Percentiles rank a stretch among this genome's conserved stretches.
These are phyloP conservation scores for Elaphomyces granulatus DNA, from an alignment of 495 filamentous ascomycete species.

Conservation along the genomic window DNA sequence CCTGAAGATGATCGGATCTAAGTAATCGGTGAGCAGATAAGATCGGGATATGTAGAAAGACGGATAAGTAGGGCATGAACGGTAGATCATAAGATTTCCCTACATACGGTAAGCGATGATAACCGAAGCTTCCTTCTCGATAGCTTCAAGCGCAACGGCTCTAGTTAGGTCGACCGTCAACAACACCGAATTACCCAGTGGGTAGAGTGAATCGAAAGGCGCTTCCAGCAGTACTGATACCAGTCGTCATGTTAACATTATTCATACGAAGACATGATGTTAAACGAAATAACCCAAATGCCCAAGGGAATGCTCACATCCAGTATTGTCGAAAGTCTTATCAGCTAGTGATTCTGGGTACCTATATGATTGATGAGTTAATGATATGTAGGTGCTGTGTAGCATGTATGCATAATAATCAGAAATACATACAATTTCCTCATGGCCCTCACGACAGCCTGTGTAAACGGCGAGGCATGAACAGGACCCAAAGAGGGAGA, in stretches of 20 bases:
- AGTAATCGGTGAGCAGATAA: constrained; percentile 4
- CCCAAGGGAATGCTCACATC: constrained; percentile 44
- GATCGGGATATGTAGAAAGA: too few species aligned
- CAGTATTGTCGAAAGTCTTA: constrained; percentile 86
- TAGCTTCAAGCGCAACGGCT: constrained; percentile 83
- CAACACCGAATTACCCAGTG: constrained; percentile 60
- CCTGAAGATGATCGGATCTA: constrained; percentile 93
- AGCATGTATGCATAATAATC: constrained; percentile 2
- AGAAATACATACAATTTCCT: constrained; percentile 52
- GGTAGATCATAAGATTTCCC: neutral
- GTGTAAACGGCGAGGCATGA: constrained; percentile 51
- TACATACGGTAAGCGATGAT: constrained; percentile 77
- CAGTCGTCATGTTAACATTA: neutral
- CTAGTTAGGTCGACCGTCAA: constrained; percentile 85
- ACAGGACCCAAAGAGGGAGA: constrained; percentile 9
- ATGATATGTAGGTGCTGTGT: neutral
- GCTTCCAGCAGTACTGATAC: constrained; percentile 59
- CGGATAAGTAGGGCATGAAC: neutral
- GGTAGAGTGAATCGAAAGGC: constrained; percentile 42
- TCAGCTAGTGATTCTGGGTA: constrained; percentile 86
- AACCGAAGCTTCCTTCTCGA: constrained; percentile 55
- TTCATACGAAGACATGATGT: neutral
- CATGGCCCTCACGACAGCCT: constrained; percentile 68
- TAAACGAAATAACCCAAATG: neutral
- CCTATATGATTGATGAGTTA: constrained; percentile 28